Conservation (phyloP, 78 protist species). For the Polysphondylium violaceum region DNA sequence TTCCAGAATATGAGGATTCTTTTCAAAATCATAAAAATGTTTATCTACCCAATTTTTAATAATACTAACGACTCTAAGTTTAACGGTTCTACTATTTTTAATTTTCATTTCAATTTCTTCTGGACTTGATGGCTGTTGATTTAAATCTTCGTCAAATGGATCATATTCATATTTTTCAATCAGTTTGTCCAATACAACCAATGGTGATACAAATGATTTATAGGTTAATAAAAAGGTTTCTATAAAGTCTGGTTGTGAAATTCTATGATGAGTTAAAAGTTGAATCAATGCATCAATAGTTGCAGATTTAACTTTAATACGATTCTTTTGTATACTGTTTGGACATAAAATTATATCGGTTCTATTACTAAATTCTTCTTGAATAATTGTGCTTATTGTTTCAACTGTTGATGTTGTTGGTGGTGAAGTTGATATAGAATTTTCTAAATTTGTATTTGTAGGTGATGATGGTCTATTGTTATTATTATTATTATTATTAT, state of each 20-base stretch:
- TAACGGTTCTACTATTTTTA: conserved; percentile 18
- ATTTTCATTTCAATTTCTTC: conserved; percentile 10
- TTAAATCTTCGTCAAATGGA: not conserved
- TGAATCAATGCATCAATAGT: conserved; percentile 66
- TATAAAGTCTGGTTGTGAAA: conserved; percentile 61
- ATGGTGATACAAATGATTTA: conserved; percentile 69
- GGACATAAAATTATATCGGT: conserved; percentile 29
- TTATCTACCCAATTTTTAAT: conserved; percentile 71
- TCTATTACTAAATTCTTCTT: conserved; percentile 48
- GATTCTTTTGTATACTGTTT: conserved; percentile 1
- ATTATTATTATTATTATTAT: too few species aligned
- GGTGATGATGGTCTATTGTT: too few species aligned
- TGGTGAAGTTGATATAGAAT: too few species aligned
- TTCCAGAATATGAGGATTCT: conserved; percentile 14
- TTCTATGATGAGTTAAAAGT: conserved; percentile 65
- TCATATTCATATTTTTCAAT: conserved; percentile 48
- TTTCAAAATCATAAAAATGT: conserved; percentile 67
- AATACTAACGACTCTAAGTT: conserved; percentile 52
- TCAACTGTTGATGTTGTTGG: not conserved
- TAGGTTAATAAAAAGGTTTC: conserved; percentile 74
- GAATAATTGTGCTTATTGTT: not conserved
- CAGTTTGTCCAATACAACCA: conserved; percentile 30
- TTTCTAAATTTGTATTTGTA: too few species aligned
- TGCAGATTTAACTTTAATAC: conserved; percentile 42
- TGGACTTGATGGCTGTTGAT: not conserved